Evolutionary conservation across 2,329 filamentous ascomycete genomes (phyloP), one percentile per base, ranked within the genome.

Genomic region (Ophiocordyceps camponoti-saundersi): DNA sequence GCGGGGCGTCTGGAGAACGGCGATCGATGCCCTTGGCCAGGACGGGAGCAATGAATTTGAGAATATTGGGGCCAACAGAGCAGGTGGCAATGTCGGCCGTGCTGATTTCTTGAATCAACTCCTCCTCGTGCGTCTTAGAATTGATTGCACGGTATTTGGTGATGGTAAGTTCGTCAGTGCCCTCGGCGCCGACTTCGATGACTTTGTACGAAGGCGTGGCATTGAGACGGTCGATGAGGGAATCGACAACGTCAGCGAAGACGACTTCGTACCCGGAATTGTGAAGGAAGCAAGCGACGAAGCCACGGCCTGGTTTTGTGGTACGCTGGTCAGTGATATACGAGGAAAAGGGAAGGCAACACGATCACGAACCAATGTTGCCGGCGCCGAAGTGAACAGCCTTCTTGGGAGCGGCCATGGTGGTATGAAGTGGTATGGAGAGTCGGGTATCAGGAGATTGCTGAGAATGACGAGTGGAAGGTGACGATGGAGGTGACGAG

Each of bases 111-210:
- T 90, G 67, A 54, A 96, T 67, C 47, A 95, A 79, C 47, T 90
- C 80, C 47, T 73, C 73, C 69, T 93, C 83, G 61, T 95, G 72
- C 53, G 82, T 79, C 68, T 85, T 88, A 56, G 87, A 93, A 79
- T 96, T 95, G 75, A 96, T 84, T 65, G 92, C 92, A 46, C 87
- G 85, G 74, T 95, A 96, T 71, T 95, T 92, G 65, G 85, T 84
- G 67, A 98, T 94, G 57, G 71, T 82, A 66, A 85, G 88, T 58
- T 79, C 79, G 48, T 74, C 76, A 58, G 88, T 88, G 56, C 85
- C 88, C 50, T 93, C 83, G 45, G 79, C 74, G 53, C 88, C 88
- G 56, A 95, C 87, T 69, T 95, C 89, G 50, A 90, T 93, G 61
- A 98, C 90, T 53, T 82, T 80, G 75, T 96, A 98, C 15, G 79